Evolutionary conservation across 345 rosid species (phyloP).

Genomic region (Gossypium ekmanianum): DNA sequence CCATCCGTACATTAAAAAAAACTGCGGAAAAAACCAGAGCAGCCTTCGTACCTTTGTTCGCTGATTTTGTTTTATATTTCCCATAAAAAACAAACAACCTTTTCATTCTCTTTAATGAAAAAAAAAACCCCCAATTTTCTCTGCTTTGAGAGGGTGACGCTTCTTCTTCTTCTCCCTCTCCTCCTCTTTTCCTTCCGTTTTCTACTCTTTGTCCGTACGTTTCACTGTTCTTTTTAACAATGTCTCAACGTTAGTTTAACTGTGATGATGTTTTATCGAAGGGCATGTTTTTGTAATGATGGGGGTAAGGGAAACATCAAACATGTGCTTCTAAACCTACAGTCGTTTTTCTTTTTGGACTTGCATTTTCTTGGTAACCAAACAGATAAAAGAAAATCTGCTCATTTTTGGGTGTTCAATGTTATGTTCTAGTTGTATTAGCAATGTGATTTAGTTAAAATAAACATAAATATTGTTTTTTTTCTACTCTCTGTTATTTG

Average conservation of each 20-base stretch:
- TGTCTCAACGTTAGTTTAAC: background rate
- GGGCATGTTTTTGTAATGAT: background rate
- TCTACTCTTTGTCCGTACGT: background rate
- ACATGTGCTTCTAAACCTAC: background rate
- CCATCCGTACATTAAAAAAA: too few species aligned
- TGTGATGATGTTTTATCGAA: background rate
- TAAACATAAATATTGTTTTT: background rate
- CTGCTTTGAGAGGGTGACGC: background rate
- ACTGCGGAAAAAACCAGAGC: background rate
- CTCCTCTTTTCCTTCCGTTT: background rate
- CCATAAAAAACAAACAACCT: background rate
- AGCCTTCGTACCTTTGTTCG: background rate
- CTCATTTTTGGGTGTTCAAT: too few species aligned
- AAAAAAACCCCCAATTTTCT: background rate
- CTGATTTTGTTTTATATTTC: background rate
- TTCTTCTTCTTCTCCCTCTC: background rate
- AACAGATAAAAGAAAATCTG: background rate
- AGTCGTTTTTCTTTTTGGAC: background rate
- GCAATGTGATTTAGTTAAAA: background rate
- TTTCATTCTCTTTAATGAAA: background rate
- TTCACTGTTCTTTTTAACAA: background rate
- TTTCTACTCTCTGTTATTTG: background rate
- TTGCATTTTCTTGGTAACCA: constrained; percentile 1
- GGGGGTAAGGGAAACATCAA: background rate
- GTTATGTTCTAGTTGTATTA: background rate